Evolutionary conservation across 495 filamentous ascomycete species (phyloP).

Genomic region (Lasiosphaeris hirsuta): DNA sequence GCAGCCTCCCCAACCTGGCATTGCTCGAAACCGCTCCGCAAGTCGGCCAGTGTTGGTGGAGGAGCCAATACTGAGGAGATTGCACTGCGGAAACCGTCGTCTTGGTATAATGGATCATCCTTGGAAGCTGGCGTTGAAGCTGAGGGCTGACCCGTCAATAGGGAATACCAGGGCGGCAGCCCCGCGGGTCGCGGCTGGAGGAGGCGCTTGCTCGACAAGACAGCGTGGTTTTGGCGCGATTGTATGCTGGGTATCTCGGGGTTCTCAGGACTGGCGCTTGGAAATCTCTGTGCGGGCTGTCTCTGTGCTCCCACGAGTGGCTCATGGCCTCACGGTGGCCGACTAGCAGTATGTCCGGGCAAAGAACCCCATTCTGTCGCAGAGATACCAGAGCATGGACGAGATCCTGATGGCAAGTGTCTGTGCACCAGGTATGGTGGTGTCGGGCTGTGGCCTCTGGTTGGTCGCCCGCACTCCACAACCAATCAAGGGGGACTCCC

Average conservation of each 20-base stretch:
- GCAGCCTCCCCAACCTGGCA: not conserved
- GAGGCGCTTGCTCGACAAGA: slow-evolving; percentile 10
- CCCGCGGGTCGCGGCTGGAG: slow-evolving; percentile 8
- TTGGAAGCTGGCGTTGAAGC: not conserved
- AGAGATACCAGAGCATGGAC: slow-evolving; percentile 18
- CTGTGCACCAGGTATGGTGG: slow-evolving; percentile 25
- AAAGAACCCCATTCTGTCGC: slow-evolving; percentile 7
- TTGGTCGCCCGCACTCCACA: slow-evolving; percentile 9
- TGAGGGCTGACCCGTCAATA: no score
- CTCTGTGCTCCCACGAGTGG: slow-evolving; percentile 2
- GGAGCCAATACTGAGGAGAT: no score
- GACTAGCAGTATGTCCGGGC: no score
- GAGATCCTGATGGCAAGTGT: slow-evolving; percentile 22
- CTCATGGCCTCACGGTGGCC: no score
- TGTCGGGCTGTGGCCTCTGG: slow-evolving; percentile 14
- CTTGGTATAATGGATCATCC: no score
- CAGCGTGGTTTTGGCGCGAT: slow-evolving; percentile 9
- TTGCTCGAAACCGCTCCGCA: not conserved
- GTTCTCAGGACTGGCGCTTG: not conserved
- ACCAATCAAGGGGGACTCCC: slow-evolving; percentile 17
- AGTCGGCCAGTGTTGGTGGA: not conserved
- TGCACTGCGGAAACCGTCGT: no score
- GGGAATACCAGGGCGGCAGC: no score
- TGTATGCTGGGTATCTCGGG: not conserved
- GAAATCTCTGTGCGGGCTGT: slow-evolving; percentile 9